These are phyloP conservation scores for Colletotrichum sp. DNA, from an alignment of 2,329 filamentous ascomycete species.

Conservation along the genomic window DNA sequence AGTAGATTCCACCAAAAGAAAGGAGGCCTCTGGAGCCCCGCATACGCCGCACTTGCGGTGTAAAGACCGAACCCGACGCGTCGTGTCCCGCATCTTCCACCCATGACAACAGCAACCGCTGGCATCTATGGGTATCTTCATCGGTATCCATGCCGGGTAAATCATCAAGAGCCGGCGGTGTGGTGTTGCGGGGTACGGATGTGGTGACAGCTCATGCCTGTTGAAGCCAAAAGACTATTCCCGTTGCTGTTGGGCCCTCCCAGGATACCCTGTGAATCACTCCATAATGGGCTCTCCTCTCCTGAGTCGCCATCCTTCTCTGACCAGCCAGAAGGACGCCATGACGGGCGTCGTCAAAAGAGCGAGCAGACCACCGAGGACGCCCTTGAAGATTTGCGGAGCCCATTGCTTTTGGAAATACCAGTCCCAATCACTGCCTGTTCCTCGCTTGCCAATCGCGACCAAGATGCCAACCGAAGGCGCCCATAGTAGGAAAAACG, in stretches of 20 bases:
- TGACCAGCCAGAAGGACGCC: slow-evolving; percentile 54
- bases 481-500: slow-evolving; percentile 50
- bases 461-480: slow-evolving; percentile 47
- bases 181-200: not conserved
- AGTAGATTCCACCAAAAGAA: not conserved
- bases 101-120: not conserved
- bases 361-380: slow-evolving; percentile 51
- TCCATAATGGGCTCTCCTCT: not conserved
- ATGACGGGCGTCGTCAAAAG: slow-evolving; percentile 52
- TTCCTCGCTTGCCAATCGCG: slow-evolving; percentile 36
- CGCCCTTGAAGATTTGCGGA: slow-evolving; percentile 54
- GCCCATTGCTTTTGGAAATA: slow-evolving; percentile 46
- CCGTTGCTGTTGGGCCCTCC: not conserved
- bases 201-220: not conserved
- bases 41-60: not conserved
- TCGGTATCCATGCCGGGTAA: not conserved
- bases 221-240: not conserved
- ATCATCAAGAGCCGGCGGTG: not conserved
- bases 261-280: not conserved
- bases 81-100: not conserved
- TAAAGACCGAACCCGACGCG: not conserved
- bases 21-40: not conserved
- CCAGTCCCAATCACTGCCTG: slow-evolving; percentile 42
- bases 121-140: not conserved
- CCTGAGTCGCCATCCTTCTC: slow-evolving; percentile 49